Evolutionary conservation across 257 asterid genomes (phyloP), one percentile per base, ranked within the genome.

Genomic region (Fraxinus pennsylvanica): DNA sequence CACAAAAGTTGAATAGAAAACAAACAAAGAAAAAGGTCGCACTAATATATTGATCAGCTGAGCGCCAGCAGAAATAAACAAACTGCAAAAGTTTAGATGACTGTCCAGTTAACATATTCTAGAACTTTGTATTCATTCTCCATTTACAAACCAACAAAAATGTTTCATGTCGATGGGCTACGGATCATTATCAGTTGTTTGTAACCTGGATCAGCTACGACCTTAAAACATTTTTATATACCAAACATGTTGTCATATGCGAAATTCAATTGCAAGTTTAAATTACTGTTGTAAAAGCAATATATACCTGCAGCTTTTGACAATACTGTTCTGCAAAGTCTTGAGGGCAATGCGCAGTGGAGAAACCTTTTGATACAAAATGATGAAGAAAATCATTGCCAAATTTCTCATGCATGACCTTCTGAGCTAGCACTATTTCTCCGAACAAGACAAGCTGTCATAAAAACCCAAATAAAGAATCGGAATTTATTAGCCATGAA

Each of bases 281-380:
- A 17, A 54, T 25, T 63, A 22, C 69, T 9, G 21, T 63, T 9
- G 69, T 25, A 27, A 63, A 63, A 63, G 69, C 35, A 22, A 27
- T 35, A 9, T 22, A 74, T 88, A 96, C 99, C 98, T 90, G 98
- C 85, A 96, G 84, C 87, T 90, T 90, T 74, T 89, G 92, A 82
- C 94, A 89, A 72, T 91, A 96, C 85, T 91, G 91, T 80, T 92
- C 94, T 66, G 97, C 97, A 92, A 92, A 88, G 82, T 91, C 92
- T 80, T 81, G 95, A 77, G 98, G 92, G 80, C 98, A 96, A 81
- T 87, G 93, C 57, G 87, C 89, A 50, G 77, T 80, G 71, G 86
- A 86, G 73, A 92, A 89, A 69, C 97, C 89, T 81, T 91, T 94
- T 15, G 98, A 90, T 76, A 93, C 92, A 76, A 92, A 91, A 78